Base-by-base conservation (phyloP, 129 eudicot species). In the Helianthus tuberosus region DNA sequence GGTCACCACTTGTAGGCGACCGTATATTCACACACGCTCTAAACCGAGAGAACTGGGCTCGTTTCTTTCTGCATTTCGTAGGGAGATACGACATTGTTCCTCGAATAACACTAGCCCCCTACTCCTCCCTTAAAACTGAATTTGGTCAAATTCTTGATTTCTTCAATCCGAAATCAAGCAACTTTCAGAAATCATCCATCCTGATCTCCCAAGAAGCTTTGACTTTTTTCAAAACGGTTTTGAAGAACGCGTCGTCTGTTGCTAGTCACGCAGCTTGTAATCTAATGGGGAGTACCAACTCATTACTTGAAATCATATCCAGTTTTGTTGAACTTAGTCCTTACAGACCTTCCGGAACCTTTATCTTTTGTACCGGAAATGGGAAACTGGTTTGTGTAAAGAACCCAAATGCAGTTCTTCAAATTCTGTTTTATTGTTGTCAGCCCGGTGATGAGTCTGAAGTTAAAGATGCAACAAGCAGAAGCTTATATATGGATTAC, bases 271-370 rank as follows among this genome's bases (percentile, higher is more conserved):
- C 89, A 7, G 97, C 98, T 9, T 88, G 93, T 55, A 77, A 85
- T 44, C 84, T 84, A 55, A 93, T 79, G 88, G 96, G 92, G 39
- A 76, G 86, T 80, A 86, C 97, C n/a, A 90, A 84, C 54, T 73
- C 81, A 10, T 39, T 93, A 55, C 78, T 93, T 8, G 97, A 87
- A 43, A 83, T 83, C 6, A 65, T 90, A n/a, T 69, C 92, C 4
- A 84, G 79, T 44, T 86, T 90, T 12, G 75, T 93, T 51, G 79
- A 86, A 61, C 96, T 90, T 38, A 93, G 98, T 72, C 97, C 98
- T 15, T 90, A 93, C 70, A 86, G 96, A 77, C 96, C 98, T 75
- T 90, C 84, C 35, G 98, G 98, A 11, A 83, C 70, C 0, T 93
- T 74, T 32, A 70, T 93, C 9, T 90, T 93, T 84, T 86, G 91